Conservation (phyloP, 208 protist species). For the Phytomonas sp. region DNA sequence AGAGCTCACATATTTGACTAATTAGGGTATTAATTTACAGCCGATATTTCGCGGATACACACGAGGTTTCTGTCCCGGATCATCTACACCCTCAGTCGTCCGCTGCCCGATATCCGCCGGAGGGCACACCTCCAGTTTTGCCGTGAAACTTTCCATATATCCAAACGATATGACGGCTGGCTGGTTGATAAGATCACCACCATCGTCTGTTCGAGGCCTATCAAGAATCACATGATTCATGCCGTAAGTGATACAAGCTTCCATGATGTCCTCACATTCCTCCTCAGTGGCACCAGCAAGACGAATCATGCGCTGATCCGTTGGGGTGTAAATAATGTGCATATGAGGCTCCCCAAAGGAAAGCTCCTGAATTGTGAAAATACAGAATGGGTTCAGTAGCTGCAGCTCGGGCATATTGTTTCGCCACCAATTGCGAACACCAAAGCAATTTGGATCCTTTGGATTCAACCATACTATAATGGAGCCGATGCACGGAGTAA, state of each 20-base stretch:
- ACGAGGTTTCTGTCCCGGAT: constrained; percentile 81
- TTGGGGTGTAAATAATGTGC: constrained; percentile 86
- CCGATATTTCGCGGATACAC: constrained; percentile 80
- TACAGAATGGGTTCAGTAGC: constrained; percentile 85
- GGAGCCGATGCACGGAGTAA: constrained; percentile 76
- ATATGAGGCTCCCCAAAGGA: constrained; percentile 88
- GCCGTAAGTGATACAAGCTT: constrained; percentile 83
- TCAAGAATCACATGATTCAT: constrained; percentile 86
- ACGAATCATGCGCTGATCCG: constrained; percentile 82
- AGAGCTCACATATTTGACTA: neutral
- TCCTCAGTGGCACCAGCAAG: constrained; percentile 82
- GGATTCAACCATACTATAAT: constrained; percentile 88
- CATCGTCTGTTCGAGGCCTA: constrained; percentile 76
- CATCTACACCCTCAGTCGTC: constrained; percentile 80
- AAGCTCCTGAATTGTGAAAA: constrained; percentile 84
- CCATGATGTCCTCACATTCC: constrained; percentile 88
- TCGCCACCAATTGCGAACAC: constrained; percentile 88
- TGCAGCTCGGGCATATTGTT: constrained; percentile 87
- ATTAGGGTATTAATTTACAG: constrained; percentile 82
- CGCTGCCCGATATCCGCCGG: constrained; percentile 80
- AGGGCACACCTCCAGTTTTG: constrained; percentile 75
- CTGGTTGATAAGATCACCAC: constrained; percentile 82
- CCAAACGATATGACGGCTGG: constrained; percentile 84
- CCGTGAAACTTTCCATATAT: constrained; percentile 80
- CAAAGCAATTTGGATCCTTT: constrained; percentile 89